Percentiles rank a stretch among this genome's conserved stretches.
Evolutionary conservation across 164 flowering plant genomes (phyloP).

Genomic region (Annona cherimola): DNA sequence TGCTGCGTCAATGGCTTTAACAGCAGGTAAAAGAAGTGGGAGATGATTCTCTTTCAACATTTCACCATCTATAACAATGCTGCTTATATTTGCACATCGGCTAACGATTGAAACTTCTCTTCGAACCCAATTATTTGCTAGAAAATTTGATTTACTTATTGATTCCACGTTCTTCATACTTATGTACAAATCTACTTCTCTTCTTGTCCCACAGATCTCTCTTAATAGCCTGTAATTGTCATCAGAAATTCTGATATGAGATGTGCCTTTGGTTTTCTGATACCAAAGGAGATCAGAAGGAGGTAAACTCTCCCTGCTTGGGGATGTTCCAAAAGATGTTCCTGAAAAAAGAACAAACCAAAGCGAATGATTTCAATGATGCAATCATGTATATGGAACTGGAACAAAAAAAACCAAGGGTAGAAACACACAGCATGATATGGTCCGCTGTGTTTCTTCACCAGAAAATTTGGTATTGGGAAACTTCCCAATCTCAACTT

Average conservation of each 20-base stretch:
- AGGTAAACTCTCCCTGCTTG: not conserved
- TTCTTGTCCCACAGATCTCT: not conserved
- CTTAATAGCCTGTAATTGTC: constrained; percentile 3
- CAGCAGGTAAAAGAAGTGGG: not conserved
- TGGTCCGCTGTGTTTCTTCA: not conserved
- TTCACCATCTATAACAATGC: constrained; percentile 1
- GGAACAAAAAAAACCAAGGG: not conserved
- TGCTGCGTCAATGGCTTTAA: constrained; percentile 5
- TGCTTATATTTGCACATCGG: not conserved
- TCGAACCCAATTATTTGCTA: constrained; percentile 2
- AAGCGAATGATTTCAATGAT: not conserved
- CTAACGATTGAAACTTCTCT: constrained; percentile 4
- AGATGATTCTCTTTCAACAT: constrained; percentile 2
- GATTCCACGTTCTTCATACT: not conserved
- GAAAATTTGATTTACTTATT: constrained; percentile 3
- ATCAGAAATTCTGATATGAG: constrained; percentile 1
- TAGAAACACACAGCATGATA: not conserved
- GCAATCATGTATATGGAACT: not conserved
- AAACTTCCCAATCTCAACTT: not conserved
- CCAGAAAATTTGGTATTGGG: not conserved
- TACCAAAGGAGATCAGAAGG: not conserved
- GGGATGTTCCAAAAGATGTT: not conserved
- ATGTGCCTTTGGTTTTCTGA: not conserved
- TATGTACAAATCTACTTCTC: constrained; percentile 6
- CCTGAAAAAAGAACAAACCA: not conserved